These are phyloP conservation scores for Rhodosporidiobolus odoratus DNA, from an alignment of 768 basidiomycete species.

Conservation along the genomic window DNA sequence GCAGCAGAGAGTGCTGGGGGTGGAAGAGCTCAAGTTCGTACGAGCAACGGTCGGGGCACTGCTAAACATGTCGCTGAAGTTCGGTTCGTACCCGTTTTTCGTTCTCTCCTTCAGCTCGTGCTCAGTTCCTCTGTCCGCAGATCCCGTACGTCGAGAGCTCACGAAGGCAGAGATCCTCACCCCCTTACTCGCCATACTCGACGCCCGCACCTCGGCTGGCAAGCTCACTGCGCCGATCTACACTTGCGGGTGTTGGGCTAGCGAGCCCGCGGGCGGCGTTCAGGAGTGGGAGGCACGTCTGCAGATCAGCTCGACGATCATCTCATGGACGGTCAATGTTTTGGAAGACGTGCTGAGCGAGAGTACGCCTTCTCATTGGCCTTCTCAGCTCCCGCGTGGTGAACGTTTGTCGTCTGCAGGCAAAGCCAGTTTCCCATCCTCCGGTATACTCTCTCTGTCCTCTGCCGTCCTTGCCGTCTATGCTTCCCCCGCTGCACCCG, in stretches of 20 bases:
- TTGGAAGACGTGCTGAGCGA: conserved; percentile 31
- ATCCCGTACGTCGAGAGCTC: conserved; percentile 28
- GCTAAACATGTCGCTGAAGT: conserved; percentile 33
- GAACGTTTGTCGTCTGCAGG: neutral
- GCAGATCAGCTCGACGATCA: conserved; percentile 6
- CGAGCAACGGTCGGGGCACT: conserved; percentile 27
- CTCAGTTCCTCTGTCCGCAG: neutral
- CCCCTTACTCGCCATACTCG: conserved; percentile 26
- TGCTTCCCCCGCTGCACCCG: neutral
- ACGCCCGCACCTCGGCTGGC: neutral
- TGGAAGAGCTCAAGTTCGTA: conserved; percentile 19
- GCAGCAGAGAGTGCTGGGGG: neutral
- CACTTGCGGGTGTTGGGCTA: conserved; percentile 11
- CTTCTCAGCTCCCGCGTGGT: neutral
- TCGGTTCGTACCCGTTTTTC: conserved; percentile 22
- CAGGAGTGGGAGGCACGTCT: conserved; percentile 16
- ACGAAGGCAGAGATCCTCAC: neutral
- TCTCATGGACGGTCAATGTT: conserved; percentile 29
- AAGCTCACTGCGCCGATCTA: conserved; percentile 10
- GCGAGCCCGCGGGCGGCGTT: neutral
- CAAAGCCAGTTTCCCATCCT: conserved; percentile 23
- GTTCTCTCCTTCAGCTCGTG: neutral
- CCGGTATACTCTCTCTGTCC: conserved; percentile 10
- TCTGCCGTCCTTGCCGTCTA: conserved; percentile 19
- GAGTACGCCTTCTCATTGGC: conserved; percentile 1